Evolutionary conservation across 148 eudicot species (phyloP).

Genomic region (Fagopyrum esculentum): DNA sequence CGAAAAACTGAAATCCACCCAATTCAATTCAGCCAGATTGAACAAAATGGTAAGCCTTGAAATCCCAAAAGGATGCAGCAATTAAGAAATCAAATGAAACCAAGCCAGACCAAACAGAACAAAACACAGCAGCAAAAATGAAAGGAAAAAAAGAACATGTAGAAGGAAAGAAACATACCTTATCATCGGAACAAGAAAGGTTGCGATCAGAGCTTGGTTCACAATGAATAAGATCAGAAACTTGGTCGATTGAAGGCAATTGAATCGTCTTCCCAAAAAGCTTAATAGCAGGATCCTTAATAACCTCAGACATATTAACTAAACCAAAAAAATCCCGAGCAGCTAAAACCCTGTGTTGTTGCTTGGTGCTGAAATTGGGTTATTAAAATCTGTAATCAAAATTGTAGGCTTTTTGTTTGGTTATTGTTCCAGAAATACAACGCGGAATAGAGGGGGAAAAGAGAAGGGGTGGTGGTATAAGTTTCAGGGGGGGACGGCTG

Average conservation of each 20-base stretch:
- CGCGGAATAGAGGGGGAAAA: neutral
- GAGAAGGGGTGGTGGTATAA: neutral
- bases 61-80: neutral
- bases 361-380: neutral
- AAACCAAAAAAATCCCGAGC: neutral
- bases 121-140: no score
- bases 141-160: neutral
- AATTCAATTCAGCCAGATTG: constrained; percentile 5
- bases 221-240: neutral
- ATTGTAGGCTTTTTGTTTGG: neutral
- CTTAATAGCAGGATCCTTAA: constrained; percentile 57
- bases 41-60: constrained; percentile 20
- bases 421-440: neutral
- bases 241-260: constrained; percentile 14
- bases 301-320: constrained; percentile 25
- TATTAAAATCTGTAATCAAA: neutral
- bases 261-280: constrained; percentile 69
- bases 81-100: neutral
- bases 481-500: neutral
- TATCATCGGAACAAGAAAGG: constrained; percentile 10
- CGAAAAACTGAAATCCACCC: constrained; percentile 21
- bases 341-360: neutral
- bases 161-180: constrained; percentile 13
- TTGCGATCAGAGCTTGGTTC: constrained; percentile 18
- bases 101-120: neutral